Conservation (phyloP, 75 land plant species). For the Picea sitchensis region DNA sequence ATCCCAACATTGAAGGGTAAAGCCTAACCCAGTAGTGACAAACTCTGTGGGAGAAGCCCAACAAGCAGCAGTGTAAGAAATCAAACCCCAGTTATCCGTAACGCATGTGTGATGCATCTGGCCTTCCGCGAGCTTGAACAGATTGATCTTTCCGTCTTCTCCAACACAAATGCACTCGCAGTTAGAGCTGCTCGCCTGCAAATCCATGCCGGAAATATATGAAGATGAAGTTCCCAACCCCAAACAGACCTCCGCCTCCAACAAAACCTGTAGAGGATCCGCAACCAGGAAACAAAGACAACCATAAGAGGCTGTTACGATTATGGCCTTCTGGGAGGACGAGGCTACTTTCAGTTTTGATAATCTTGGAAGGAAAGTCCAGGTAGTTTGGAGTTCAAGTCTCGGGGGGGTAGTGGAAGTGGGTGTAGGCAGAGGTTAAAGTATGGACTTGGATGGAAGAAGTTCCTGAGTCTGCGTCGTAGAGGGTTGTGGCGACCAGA, state of each 20-base stretch:
- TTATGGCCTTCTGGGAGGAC: too few relatives aligned
- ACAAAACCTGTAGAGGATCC: conserved; percentile 30
- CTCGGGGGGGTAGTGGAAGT: conserved; percentile 18
- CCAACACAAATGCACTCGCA: too few relatives aligned
- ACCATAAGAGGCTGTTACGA: conserved; percentile 47
- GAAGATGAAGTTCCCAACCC: conserved; percentile 21
- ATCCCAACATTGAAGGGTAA: too few relatives aligned
- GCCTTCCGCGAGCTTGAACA: too few relatives aligned
- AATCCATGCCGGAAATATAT: conserved; percentile 57
- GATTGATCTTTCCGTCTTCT: conserved; percentile 77
- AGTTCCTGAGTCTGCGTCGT: too few relatives aligned
- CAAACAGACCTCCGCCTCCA: conserved; percentile 18
- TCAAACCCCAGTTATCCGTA: too few relatives aligned
- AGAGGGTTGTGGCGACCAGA: conserved; percentile 45
- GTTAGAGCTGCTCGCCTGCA: conserved; percentile 30
- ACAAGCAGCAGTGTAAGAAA: too few relatives aligned
- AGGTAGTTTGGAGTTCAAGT: conserved; percentile 37
- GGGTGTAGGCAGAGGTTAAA: conserved; percentile 10
- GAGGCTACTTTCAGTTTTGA: conserved; percentile 30
- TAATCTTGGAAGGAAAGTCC: conserved; percentile 18
- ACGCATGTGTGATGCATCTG: too few relatives aligned
- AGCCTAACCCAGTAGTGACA: too few relatives aligned
- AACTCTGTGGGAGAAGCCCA: too few relatives aligned
- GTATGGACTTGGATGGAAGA: too few relatives aligned
- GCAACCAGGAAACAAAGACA: too few relatives aligned